Conservation (phyloP, 2,329 filamentous ascomycete genomes). For the Aspergillus thermomutatus region DNA sequence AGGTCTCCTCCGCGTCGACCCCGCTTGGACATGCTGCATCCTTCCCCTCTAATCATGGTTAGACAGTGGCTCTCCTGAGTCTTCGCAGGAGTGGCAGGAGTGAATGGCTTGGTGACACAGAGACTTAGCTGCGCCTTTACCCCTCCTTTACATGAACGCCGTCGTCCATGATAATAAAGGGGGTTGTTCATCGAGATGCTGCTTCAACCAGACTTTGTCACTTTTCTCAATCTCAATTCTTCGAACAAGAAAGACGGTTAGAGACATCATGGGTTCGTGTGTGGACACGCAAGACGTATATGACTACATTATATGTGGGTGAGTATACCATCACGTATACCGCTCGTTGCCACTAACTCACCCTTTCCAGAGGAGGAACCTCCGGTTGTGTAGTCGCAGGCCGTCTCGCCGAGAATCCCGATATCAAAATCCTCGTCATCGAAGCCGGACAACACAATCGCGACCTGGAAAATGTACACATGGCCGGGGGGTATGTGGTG, state of each 20-base stretch:
- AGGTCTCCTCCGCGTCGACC: background rate
- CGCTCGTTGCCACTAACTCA: background rate
- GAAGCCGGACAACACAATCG: conserved; percentile 48
- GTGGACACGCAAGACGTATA: conserved; percentile 11
- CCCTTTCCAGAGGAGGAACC: conserved; percentile 41
- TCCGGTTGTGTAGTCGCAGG: conserved; percentile 49
- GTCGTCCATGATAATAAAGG: background rate
- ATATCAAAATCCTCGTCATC: conserved; percentile 43
- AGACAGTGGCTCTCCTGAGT: background rate
- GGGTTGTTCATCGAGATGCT: background rate
- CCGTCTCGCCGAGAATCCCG: conserved; percentile 45
- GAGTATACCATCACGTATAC: conserved; percentile 1
- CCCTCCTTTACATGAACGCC: background rate
- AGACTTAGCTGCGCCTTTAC: background rate
- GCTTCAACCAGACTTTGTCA: background rate
- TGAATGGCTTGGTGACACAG: background rate
- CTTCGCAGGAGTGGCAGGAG: background rate
- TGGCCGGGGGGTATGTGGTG: conserved; percentile 38
- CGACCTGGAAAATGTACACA: conserved; percentile 46
- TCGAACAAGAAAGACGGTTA: background rate
- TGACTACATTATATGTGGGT: conserved; percentile 34
- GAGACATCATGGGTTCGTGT: conserved; percentile 13
- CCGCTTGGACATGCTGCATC: background rate
- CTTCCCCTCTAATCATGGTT: background rate
- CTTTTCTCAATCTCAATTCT: background rate